These are phyloP conservation scores for Dimocarpus longan DNA, from an alignment of 345 rosid genomes.

Conservation along the genomic window DNA sequence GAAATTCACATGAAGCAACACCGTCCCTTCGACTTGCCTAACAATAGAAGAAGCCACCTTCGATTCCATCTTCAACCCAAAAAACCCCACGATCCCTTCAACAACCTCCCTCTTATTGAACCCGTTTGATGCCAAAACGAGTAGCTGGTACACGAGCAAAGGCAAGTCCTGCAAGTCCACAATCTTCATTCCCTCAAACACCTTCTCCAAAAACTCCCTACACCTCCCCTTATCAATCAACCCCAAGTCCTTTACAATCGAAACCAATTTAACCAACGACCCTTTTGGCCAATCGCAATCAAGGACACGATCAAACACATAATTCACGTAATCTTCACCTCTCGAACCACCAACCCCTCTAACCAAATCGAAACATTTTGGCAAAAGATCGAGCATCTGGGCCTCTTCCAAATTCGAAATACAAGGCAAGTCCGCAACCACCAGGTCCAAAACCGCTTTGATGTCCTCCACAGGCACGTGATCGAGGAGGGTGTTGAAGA, in stretches of 20 bases:
- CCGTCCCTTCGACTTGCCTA: conserved; percentile 84
- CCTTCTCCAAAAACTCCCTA: conserved; percentile 64
- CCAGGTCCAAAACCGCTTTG: conserved; percentile 41
- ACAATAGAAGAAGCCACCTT: conserved; percentile 51
- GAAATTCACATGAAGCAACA: conserved; percentile 81
- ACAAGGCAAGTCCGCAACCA: conserved; percentile 28
- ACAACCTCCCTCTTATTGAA: conserved; percentile 71
- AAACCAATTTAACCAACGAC: conserved; percentile 58
- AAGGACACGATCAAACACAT: conserved; percentile 43
- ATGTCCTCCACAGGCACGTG: conserved; percentile 42
- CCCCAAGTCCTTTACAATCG: conserved; percentile 53
- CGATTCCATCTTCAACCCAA: conserved; percentile 54
- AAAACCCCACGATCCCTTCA: conserved; percentile 66
- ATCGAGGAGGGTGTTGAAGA: conserved; percentile 49
- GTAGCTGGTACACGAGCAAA: conserved; percentile 65
- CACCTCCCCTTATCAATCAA: conserved; percentile 58
- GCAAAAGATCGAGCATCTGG: conserved; percentile 74
- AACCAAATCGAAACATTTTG: conserved; percentile 50
- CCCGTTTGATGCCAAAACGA: conserved; percentile 80
- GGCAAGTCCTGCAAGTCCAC: conserved; percentile 83
- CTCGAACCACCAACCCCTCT: conserved; percentile 27
- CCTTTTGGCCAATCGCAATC: conserved; percentile 67
- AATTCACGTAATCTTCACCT: conserved; percentile 45
- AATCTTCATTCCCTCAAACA: conserved; percentile 54
- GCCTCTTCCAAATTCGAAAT: conserved; percentile 58